Conservation (phyloP, 2,329 filamentous ascomycete genomes). For the Colletotrichum musae region DNA sequence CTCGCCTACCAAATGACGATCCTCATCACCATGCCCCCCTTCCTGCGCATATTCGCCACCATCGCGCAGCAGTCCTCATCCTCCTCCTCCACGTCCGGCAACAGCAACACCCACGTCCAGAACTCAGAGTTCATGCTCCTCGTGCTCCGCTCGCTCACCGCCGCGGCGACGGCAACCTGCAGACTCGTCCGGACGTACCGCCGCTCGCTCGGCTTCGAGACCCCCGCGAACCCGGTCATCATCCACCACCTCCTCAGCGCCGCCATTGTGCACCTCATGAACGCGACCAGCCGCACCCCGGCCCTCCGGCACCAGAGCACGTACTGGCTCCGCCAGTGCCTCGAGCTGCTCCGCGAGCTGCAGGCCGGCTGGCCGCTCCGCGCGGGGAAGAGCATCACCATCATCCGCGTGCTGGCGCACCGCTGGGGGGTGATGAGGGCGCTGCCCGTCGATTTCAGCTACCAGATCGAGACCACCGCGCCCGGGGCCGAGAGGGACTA, state of each 20-base stretch:
- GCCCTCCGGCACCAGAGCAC: slow-evolving; percentile 39
- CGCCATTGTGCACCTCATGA: slow-evolving; percentile 42
- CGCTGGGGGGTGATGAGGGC: slow-evolving; percentile 36
- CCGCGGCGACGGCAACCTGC: slow-evolving; percentile 34
- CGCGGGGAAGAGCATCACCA: slow-evolving; percentile 25
- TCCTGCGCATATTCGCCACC: slow-evolving; percentile 40
- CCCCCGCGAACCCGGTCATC: slow-evolving; percentile 38
- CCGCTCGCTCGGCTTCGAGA: slow-evolving; percentile 33
- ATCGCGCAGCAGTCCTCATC: slow-evolving; percentile 16
- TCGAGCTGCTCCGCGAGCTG: slow-evolving; percentile 34
- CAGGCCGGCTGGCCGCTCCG: slow-evolving; percentile 23
- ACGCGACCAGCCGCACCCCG: slow-evolving; percentile 35
- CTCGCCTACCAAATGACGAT: slow-evolving; percentile 42
- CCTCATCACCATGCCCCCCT: slow-evolving; percentile 41
- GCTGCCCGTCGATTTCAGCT: slow-evolving; percentile 24
- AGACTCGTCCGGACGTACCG: slow-evolving; percentile 38
- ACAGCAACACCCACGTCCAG: neutral
- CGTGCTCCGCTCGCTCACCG: slow-evolving; percentile 38
- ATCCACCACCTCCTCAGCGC: slow-evolving; percentile 42
- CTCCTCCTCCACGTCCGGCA: neutral
- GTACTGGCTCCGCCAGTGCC: slow-evolving; percentile 39
- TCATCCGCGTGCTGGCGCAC: slow-evolving; percentile 30
- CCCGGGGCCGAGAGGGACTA: slow-evolving; percentile 1
- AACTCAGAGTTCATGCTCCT: slow-evolving; percentile 37
- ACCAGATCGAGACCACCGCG: slow-evolving; percentile 12